Evolutionary conservation across 352 stramenopile genomes (phyloP), one percentile per base, ranked within the genome.

Genomic region (Pythium aristosporum): DNA sequence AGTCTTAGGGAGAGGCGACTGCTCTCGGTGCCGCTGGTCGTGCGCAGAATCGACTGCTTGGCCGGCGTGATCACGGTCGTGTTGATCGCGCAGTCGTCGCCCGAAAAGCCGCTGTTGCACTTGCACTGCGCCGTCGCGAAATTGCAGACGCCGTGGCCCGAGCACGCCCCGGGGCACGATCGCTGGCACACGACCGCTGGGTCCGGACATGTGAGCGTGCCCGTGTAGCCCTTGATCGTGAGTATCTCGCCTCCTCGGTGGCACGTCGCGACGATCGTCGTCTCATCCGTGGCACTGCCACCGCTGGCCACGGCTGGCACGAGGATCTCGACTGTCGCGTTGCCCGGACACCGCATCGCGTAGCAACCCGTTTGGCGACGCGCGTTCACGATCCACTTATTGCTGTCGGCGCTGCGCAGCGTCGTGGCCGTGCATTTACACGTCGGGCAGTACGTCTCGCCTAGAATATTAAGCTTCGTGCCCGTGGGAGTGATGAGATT

Each of bases 311-410:
- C 66, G 21, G 71, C 50, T 0, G 73, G 64, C 52, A 94, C 57
- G 3, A 57, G 74, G 34, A 91, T 55, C 52, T 84, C 69, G 2
- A 94, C 60, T 7, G 66, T 59, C 51, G 15, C 25, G 34, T 75
- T 75, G 6, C 53, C 49, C 25, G 76, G 58, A 63, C 85, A 94
- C n/a, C 69, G 69, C 79, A 89, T 89, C 15, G 71, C 68, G 61
- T 94, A 94, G 70, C 83, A 94, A 20, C 85, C 85, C 2, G 81
- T 93, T 58, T 90, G 72, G 3, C 86, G 80, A 4, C 79, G 73
- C 2, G 57, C 42, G 28, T 73, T 87, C 23, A 92, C 79, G 34
- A 76, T 55, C 85, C 84, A 93, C 36, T 68, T 72, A 0, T 43
- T 77, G 39, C 79, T 90, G 62, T 91, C 72, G 9, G 57, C 65